Percentiles rank a stretch among this genome's conserved stretches.
These are phyloP conservation scores for Rhizopus arrhizus DNA, from an alignment of 371 early-diverging fungal genomes.

Conservation along the genomic window DNA sequence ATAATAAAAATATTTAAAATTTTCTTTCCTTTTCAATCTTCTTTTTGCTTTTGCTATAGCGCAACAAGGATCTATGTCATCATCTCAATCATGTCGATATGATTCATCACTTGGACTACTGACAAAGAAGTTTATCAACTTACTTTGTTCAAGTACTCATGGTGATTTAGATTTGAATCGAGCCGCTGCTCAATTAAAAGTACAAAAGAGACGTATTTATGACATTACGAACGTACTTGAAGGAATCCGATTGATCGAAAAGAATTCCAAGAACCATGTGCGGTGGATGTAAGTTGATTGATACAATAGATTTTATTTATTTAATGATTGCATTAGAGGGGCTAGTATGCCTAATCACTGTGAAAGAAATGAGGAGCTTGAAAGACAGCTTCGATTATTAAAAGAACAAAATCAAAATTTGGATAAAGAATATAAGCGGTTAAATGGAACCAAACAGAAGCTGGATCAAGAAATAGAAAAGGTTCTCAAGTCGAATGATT, in stretches of 20 bases:
- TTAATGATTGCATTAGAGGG: slow-evolving; percentile 3
- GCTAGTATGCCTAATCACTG: not conserved
- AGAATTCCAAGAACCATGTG: slow-evolving; percentile 80
- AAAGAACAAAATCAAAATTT: slow-evolving; percentile 32
- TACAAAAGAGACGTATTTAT: slow-evolving; percentile 84
- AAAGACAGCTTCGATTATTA: slow-evolving; percentile 31
- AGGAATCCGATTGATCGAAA: slow-evolving; percentile 77
- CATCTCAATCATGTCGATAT: slow-evolving; percentile 35
- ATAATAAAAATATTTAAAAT: not conserved
- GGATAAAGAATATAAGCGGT: slow-evolving; percentile 34
- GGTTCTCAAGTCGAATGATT: slow-evolving; percentile 29
- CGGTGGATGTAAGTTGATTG: slow-evolving; percentile 71
- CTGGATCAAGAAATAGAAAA: slow-evolving; percentile 39
- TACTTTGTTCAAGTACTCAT: slow-evolving; percentile 65
- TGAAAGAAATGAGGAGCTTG: slow-evolving; percentile 23
- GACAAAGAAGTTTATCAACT: slow-evolving; percentile 74
- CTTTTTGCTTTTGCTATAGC: not conserved
- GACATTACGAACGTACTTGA: slow-evolving; percentile 89
- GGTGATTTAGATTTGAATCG: slow-evolving; percentile 73
- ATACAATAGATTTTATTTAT: not conserved
- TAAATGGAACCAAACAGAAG: slow-evolving; percentile 30
- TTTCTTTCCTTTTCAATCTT: not conserved
- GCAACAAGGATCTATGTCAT: not conserved
- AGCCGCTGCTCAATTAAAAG: slow-evolving; percentile 71
- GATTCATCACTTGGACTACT: slow-evolving; percentile 71